Percentiles rank a stretch among this genome's conserved stretches.
These are phyloP conservation scores for Carex parvula DNA, from an alignment of 176 grass and related monocot species.

Conservation along the genomic window DNA sequence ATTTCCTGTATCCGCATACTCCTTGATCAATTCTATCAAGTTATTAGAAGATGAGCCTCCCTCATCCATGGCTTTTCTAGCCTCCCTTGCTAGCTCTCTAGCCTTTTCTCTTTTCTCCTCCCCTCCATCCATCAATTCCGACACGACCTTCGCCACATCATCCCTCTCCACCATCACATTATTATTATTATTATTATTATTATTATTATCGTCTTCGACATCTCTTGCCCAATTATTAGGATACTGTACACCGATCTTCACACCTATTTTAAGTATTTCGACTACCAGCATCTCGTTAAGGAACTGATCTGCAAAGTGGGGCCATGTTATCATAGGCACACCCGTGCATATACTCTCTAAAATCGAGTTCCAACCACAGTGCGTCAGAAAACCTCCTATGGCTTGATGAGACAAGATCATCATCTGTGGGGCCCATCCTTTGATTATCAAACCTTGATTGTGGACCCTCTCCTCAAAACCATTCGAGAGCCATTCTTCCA, in stretches of 20 bases:
- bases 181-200: background rate
- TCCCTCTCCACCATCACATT: conserved; percentile 34
- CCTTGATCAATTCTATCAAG: conserved; percentile 35
- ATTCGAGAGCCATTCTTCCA: conserved; percentile 54
- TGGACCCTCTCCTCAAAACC: conserved; percentile 46
- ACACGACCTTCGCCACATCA: conserved; percentile 24
- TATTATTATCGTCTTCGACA: background rate
- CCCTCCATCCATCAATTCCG: conserved; percentile 42
- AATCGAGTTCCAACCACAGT: conserved; percentile 74
- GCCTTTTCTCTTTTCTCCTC: conserved; percentile 47
- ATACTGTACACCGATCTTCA: conserved; percentile 36
- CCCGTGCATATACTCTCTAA: conserved; percentile 50
- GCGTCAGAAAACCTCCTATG: conserved; percentile 56
- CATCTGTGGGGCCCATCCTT: conserved; percentile 54
- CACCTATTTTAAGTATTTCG: conserved; percentile 51
- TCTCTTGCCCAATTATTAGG: conserved; percentile 18
- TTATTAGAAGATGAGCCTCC: conserved; percentile 59
- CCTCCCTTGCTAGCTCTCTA: conserved; percentile 37
- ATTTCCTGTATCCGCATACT: conserved; percentile 14
- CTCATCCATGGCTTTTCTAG: conserved; percentile 43
- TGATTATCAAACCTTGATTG: conserved; percentile 39
- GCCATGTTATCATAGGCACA: conserved; percentile 67
- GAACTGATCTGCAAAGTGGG: conserved; percentile 51
- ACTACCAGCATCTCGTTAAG: conserved; percentile 58
- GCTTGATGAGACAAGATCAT: conserved; percentile 63